Conservation (phyloP, 1,284 basidiomycete genomes). For the Lentinus polychrous region DNA sequence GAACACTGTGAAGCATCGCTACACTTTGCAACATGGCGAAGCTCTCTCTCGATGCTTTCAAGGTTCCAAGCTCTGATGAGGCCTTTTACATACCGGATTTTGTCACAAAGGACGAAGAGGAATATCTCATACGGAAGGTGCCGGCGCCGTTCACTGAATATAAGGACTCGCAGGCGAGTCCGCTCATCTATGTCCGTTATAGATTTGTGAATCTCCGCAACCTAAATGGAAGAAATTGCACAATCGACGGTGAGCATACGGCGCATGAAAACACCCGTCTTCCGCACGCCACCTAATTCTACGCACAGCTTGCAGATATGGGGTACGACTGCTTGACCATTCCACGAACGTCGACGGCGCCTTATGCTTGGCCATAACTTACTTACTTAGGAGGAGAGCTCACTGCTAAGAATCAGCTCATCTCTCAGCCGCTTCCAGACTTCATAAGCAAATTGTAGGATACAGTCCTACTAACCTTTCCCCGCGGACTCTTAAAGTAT, state of each 20-base stretch:
- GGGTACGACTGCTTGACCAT: constrained; percentile 40
- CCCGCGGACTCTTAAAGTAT: constrained; percentile 20
- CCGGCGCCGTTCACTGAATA: not conserved
- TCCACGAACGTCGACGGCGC: not conserved
- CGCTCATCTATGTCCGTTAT: not conserved
- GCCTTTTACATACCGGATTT: constrained; percentile 77
- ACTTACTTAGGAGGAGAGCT: constrained; percentile 56
- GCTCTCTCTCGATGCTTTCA: constrained; percentile 15
- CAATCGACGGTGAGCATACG: constrained; percentile 57
- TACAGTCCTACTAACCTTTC: constrained; percentile 11
- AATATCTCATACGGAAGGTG: constrained; percentile 71
- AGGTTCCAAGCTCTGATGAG: constrained; percentile 32
- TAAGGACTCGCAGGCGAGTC: not conserved
- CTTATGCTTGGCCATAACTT: not conserved
- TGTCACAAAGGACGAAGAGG: constrained; percentile 74
- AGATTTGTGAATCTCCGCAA: constrained; percentile 75
- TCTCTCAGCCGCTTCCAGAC: constrained; percentile 57
- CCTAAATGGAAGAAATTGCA: constrained; percentile 82
- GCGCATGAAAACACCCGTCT: not conserved
- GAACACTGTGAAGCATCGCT: too few relatives aligned
- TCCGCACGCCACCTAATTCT: not conserved
- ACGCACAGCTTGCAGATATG: constrained; percentile 62
- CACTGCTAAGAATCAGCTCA: constrained; percentile 49
- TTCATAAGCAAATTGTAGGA: constrained; percentile 57
- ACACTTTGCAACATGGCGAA: too few relatives aligned